phyloP scores from a whole-genome alignment of 768 basidiomycete genomes.

The Chiua virens region DNA sequence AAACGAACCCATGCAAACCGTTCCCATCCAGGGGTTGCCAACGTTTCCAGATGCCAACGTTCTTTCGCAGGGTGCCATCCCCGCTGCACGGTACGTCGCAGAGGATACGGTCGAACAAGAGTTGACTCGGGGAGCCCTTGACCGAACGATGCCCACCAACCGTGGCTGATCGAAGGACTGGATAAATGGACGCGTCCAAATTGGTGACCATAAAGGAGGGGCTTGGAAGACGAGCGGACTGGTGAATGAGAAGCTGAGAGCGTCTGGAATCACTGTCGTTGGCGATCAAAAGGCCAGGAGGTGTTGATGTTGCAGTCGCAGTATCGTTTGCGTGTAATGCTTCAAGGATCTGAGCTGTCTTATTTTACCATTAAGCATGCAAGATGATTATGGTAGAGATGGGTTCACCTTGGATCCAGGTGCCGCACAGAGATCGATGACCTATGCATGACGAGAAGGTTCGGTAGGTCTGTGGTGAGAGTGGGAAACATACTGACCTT shows the following conservation, averaged over 20 bases:
- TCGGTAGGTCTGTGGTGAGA: neutral
- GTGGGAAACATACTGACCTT: constrained; percentile 42
- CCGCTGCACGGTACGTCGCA: constrained; percentile 98
- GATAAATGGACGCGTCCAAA: constrained; percentile 88
- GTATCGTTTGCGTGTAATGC: constrained; percentile 84
- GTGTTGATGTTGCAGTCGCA: constrained; percentile 60
- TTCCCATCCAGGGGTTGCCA: constrained; percentile 92
- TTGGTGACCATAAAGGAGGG: constrained; percentile 95
- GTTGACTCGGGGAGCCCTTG: constrained; percentile 42
- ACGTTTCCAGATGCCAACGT: constrained; percentile 89
- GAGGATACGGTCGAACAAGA: constrained; percentile 90
- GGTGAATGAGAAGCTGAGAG: constrained; percentile 95
- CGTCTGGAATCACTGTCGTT: constrained; percentile 96
- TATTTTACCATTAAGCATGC: constrained; percentile 1
- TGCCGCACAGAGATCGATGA: constrained; percentile 98
- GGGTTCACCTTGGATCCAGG: constrained; percentile 88
- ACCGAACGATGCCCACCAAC: constrained; percentile 30
- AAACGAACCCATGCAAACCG: constrained; percentile 77
- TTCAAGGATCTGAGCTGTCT: constrained; percentile 96
- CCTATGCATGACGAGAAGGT: constrained; percentile 37
- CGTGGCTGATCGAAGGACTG: constrained; percentile 47
- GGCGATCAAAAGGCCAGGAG: constrained; percentile 86
- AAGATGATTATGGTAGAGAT: neutral
- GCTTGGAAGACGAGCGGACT: constrained; percentile 90
- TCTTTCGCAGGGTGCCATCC: constrained; percentile 95